phyloP scores from a whole-genome alignment of 2,329 filamentous ascomycete species.

The Cyphellophora attinorum region DNA sequence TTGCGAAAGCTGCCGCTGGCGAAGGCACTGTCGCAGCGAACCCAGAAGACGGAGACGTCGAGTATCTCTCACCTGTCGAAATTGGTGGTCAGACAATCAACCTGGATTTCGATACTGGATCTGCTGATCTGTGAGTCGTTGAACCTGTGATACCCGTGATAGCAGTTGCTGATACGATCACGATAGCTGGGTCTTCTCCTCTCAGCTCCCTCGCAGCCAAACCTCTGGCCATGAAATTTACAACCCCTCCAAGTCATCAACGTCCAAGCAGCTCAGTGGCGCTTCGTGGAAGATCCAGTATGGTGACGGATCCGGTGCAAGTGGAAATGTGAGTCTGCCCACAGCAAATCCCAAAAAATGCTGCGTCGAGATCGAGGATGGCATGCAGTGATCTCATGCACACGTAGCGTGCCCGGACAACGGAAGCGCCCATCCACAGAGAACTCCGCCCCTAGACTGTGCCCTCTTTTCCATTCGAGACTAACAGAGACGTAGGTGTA shows the following conservation, averaged over 20 bases:
- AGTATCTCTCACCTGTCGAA: conserved; percentile 53
- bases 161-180: conserved; percentile 11
- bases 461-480: no score
- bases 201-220: conserved; percentile 41
- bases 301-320: conserved; percentile 55
- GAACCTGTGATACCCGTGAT: background rate
- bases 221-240: conserved; percentile 50
- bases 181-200: conserved; percentile 59
- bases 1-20: conserved; percentile 9
- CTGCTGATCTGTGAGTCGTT: conserved; percentile 54
- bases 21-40: conserved; percentile 24
- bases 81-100: conserved; percentile 55
- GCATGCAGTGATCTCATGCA: no score
- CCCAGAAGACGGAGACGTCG: conserved; percentile 42
- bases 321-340: no score
- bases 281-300: conserved; percentile 53
- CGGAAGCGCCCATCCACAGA: no score
- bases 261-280: conserved; percentile 36
- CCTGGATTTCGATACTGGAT: conserved; percentile 64
- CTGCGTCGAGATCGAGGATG: no score
- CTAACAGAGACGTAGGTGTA: no score
- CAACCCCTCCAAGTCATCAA: conserved; percentile 35
- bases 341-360: no score
- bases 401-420: no score
- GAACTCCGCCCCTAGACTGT: no score